These are phyloP conservation scores for Hemileccinum rubropunctum DNA, from an alignment of 768 basidiomycete species.

Conservation along the genomic window DNA sequence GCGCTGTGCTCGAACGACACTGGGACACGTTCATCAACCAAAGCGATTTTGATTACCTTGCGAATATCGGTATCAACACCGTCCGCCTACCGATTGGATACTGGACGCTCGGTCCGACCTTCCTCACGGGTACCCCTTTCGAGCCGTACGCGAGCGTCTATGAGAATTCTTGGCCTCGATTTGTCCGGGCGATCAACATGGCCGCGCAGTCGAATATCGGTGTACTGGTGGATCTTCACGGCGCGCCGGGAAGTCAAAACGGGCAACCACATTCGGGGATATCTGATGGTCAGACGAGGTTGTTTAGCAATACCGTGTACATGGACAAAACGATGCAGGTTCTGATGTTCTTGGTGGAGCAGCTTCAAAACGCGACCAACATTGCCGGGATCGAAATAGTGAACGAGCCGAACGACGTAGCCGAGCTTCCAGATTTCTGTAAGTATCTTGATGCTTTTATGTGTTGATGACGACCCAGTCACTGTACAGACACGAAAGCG, in stretches of 20 bases:
- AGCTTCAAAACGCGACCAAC: conserved; percentile 42
- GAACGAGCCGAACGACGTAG: conserved; percentile 52
- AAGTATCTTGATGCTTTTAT: not conserved
- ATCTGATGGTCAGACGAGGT: conserved; percentile 39
- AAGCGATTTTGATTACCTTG: conserved; percentile 63
- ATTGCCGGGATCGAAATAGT: conserved; percentile 59
- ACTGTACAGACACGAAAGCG: conserved; percentile 15
- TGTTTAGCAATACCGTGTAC: conserved; percentile 37
- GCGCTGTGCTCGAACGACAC: conserved; percentile 59
- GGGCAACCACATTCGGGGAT: conserved; percentile 32
- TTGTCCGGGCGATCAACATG: conserved; percentile 43
- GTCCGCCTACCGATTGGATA: conserved; percentile 64
- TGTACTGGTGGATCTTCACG: conserved; percentile 54
- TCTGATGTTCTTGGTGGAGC: conserved; percentile 35
- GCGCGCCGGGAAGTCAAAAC: conserved; percentile 49
- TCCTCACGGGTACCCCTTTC: conserved; percentile 36
- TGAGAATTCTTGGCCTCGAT: conserved; percentile 35
- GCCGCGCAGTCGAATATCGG: conserved; percentile 41
- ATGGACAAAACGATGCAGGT: conserved; percentile 39
- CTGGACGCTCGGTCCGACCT: conserved; percentile 35
- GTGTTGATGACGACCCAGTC: not conserved
- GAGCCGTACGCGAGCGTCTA: conserved; percentile 43
- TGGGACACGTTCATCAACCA: conserved; percentile 74
- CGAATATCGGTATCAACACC: conserved; percentile 54
- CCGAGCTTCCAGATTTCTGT: conserved; percentile 43